Evolutionary conservation across 805 yeast species (phyloP).

Genomic region (Candida nemodendra): DNA sequence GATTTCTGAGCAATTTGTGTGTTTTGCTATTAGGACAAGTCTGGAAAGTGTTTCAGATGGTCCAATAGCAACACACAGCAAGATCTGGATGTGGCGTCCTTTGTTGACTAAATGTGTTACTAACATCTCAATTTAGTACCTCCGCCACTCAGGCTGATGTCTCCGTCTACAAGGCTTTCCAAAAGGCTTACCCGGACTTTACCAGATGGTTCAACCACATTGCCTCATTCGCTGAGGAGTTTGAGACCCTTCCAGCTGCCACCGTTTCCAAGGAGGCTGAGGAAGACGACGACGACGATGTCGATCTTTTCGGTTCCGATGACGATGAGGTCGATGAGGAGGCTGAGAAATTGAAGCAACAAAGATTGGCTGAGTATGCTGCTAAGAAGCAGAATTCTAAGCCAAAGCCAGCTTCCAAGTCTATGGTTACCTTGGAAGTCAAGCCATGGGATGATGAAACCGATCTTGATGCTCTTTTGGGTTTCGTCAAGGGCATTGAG

Average conservation of each 20-base stretch:
- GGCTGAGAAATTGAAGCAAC: conserved; percentile 95
- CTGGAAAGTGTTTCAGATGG: conserved; percentile 7
- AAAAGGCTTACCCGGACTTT: conserved; percentile 86
- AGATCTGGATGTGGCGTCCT: too few species aligned
- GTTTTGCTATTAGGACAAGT: neutral
- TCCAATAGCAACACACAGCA: too few species aligned
- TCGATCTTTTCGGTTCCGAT: conserved; percentile 90
- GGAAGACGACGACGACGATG: conserved; percentile 87
- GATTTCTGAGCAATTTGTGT: conserved; percentile 18
- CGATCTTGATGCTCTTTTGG: conserved; percentile 83
- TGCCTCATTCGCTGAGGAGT: conserved; percentile 87
- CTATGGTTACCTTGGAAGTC: conserved; percentile 93
- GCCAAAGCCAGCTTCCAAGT: conserved; percentile 98
- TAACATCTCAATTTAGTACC: conserved; percentile 47
- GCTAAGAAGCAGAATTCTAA: conserved; percentile 98
- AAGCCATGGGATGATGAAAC: conserved; percentile 99
- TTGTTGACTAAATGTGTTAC: too few species aligned
- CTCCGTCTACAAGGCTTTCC: conserved; percentile 90
- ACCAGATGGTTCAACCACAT: conserved; percentile 99
- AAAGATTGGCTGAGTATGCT: conserved; percentile 97
- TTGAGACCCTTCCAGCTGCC: conserved; percentile 79
- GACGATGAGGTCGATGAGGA: conserved; percentile 95
- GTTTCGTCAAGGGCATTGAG: conserved; percentile 80
- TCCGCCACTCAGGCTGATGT: conserved; percentile 96
- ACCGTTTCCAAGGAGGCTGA: conserved; percentile 56